A percentile compares a stretch with the other conserved stretches of the same genome.
Conservation (phyloP, 306 rosid species). For the Cyamopsis tetragonoloba region DNA sequence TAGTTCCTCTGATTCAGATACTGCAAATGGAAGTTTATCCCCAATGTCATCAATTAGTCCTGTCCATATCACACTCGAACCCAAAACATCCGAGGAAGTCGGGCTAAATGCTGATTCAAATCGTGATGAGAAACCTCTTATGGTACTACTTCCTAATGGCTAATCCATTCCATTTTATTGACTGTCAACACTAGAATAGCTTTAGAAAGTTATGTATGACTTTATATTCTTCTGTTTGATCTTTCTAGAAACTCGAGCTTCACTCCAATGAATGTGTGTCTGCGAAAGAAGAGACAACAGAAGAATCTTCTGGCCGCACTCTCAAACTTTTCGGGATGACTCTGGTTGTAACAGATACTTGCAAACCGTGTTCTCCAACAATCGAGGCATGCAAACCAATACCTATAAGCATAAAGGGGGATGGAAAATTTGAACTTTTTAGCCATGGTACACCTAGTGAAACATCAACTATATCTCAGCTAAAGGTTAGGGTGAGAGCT, state of each 20-base stretch:
- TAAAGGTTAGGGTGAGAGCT: constrained; percentile 30
- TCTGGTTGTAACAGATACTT: constrained; percentile 37
- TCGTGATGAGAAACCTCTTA: constrained; percentile 26
- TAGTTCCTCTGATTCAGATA: constrained; percentile 46
- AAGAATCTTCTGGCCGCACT: constrained; percentile 34
- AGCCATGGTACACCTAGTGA: constrained; percentile 4
- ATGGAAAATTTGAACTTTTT: constrained; percentile 21
- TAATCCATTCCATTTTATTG: neutral
- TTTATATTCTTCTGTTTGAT: constrained; percentile 6
- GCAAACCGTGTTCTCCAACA: constrained; percentile 28
- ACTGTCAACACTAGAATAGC: neutral
- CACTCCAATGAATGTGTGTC: constrained; percentile 20
- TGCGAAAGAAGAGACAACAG: constrained; percentile 31
- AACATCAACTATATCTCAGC: constrained; percentile 22
- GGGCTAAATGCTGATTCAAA: constrained; percentile 18
- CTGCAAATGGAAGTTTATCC: constrained; percentile 44
- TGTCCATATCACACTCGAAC: constrained; percentile 22
- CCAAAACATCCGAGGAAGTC: constrained; percentile 38
- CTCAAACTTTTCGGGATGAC: constrained; percentile 80
- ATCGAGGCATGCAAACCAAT: constrained; percentile 28
- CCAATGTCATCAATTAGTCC: constrained; percentile 46
- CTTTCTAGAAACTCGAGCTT: constrained; percentile 43
- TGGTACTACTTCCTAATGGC: constrained; percentile 57
- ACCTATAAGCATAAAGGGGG: neutral
- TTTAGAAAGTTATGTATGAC: neutral